These are phyloP conservation scores for Casuarina cunninghamiana DNA, from an alignment of 306 rosid species.

Conservation along the genomic window DNA sequence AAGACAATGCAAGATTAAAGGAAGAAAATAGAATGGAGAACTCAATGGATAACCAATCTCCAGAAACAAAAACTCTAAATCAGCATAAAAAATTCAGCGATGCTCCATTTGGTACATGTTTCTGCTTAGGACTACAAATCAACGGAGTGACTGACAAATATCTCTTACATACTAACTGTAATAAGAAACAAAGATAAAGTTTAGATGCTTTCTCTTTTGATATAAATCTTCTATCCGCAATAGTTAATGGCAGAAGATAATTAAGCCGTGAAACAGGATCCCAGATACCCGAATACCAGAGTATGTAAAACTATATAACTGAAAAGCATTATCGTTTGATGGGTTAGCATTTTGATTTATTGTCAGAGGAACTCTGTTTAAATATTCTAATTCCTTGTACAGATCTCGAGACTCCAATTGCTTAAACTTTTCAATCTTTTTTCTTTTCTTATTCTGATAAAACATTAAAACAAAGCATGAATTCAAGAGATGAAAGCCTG, in stretches of 20 bases:
- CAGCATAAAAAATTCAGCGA: not conserved
- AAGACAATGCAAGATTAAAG: slow-evolving; percentile 9
- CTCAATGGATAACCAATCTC: slow-evolving; percentile 20
- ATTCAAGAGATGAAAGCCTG: no score
- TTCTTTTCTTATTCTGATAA: not conserved
- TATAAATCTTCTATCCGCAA: not conserved
- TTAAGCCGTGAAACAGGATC: not conserved
- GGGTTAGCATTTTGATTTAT: not conserved
- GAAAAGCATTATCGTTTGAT: not conserved
- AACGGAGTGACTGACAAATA: not conserved
- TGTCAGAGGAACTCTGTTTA: not conserved
- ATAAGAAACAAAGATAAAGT: not conserved
- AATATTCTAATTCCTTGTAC: not conserved
- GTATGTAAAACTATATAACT: not conserved
- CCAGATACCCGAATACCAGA: not conserved
- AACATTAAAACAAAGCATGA: not conserved
- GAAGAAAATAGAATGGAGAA: slow-evolving; percentile 15
- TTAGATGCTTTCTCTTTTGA: not conserved
- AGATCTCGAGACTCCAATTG: not conserved
- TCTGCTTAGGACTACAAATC: not conserved
- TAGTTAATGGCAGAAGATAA: slow-evolving; percentile 1
- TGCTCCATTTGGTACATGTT: not conserved
- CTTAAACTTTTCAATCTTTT: no score
- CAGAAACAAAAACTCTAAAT: slow-evolving; percentile 15
- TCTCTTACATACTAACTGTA: not conserved